Evolutionary conservation across 768 basidiomycete genomes (phyloP).

Genomic region (Russula virescens): DNA sequence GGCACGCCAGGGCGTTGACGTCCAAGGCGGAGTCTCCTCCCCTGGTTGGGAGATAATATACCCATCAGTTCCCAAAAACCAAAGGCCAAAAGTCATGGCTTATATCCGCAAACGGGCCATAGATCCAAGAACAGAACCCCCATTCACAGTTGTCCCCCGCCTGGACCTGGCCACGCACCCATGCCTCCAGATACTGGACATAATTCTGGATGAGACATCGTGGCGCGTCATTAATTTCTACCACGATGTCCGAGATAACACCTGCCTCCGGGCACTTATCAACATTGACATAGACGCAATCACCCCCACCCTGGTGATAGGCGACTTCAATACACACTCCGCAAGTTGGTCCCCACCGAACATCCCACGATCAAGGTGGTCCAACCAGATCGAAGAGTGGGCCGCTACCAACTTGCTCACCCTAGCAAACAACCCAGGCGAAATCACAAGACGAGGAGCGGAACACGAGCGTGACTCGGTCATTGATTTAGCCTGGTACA

Average conservation of each 20-base stretch:
- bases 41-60: background rate
- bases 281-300: background rate
- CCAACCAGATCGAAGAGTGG: background rate
- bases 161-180: background rate
- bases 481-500: no score
- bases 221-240: background rate
- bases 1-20: background rate
- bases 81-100: background rate
- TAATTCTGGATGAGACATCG: background rate
- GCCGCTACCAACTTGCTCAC: background rate
- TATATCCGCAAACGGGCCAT: background rate
- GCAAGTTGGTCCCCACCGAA: background rate
- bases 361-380: background rate
- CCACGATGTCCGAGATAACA: background rate
- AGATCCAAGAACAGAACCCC: background rate
- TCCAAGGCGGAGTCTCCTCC: background rate
- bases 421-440: background rate
- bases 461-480: no score
- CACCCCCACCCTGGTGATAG: background rate
- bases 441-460: no score
- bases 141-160: no score
- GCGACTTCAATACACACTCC: background rate
- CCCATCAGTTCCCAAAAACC: background rate
- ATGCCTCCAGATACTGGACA: background rate
- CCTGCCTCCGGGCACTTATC: background rate